These are phyloP conservation scores for Ilyonectria mors-panacis DNA, from an alignment of 2,329 filamentous ascomycete genomes.

Conservation along the genomic window DNA sequence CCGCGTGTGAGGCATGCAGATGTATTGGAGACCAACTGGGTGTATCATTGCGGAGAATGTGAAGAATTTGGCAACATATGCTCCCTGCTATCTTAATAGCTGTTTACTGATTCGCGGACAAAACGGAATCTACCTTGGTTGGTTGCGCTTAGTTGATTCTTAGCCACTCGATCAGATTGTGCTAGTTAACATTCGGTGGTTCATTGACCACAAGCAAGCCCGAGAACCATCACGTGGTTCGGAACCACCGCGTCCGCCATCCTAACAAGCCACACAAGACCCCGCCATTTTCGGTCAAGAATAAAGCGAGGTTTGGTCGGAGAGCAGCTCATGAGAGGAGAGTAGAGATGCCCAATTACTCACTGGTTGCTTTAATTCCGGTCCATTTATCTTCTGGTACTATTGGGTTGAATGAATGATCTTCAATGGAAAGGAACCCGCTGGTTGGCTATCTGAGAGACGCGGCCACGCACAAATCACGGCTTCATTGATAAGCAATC, in stretches of 20 bases:
- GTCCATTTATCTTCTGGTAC: neutral
- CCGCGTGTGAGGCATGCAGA: no score
- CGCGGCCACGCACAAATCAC: neutral
- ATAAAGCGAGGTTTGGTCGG: constrained; percentile 3
- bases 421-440: no score
- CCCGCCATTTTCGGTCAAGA: neutral
- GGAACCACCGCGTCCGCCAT: constrained; percentile 4
- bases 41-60: no score
- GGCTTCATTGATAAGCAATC: neutral
- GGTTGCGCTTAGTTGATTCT: no score
- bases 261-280: neutral
- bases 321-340: neutral
- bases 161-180: no score
- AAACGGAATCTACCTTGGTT: no score
- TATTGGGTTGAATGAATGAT: no score
- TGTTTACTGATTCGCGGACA: no score
- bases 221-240: neutral
- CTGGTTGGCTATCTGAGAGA: neutral
- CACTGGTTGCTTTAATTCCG: neutral
- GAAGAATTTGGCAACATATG: no score
- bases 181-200: neutral
- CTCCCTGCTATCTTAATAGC: no score
- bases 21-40: no score
- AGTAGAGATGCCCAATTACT: no score
- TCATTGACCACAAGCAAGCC: neutral